Percentiles rank a stretch among this genome's conserved stretches.
These are phyloP conservation scores for Fusarium agapanthi DNA, from an alignment of 2,329 filamentous ascomycete species.

Conservation along the genomic window DNA sequence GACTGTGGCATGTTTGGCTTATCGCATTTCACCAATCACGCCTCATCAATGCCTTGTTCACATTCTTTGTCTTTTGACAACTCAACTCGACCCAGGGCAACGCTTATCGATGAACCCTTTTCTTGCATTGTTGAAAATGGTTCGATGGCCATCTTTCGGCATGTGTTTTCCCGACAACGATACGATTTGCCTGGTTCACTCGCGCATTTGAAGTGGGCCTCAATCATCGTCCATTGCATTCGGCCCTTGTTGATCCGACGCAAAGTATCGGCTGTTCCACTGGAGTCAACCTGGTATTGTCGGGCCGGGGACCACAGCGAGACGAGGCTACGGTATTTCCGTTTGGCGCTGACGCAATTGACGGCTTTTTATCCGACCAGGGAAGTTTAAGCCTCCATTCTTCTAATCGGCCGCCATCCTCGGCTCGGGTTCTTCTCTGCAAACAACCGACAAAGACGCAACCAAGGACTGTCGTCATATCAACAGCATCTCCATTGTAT, in stretches of 20 bases:
- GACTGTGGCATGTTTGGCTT: constrained; percentile 20
- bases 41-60: not conserved
- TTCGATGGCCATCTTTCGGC: constrained; percentile 31
- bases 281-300: not conserved
- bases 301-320: not conserved
- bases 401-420: not conserved
- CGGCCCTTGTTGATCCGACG: constrained; percentile 16
- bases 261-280: not conserved
- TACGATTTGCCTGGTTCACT: not conserved
- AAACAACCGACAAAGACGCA: constrained; percentile 11
- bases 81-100: constrained; percentile 5
- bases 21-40: constrained; percentile 15
- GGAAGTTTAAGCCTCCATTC: not conserved
- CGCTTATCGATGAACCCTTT: constrained; percentile 7
- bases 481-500: not conserved
- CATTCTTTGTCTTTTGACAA: constrained; percentile 21
- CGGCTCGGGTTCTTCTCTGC: constrained; percentile 15
- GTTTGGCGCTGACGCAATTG: not conserved
- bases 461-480: constrained; percentile 8
- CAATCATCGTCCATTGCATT: not conserved
- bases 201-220: constrained; percentile 20
- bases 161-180: constrained; percentile 14
- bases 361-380: not conserved
- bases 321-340: constrained; percentile 2
- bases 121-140: constrained; percentile 22